Conservation (phyloP, 2,329 filamentous ascomycete species). For the Colletotrichum sp. region DNA sequence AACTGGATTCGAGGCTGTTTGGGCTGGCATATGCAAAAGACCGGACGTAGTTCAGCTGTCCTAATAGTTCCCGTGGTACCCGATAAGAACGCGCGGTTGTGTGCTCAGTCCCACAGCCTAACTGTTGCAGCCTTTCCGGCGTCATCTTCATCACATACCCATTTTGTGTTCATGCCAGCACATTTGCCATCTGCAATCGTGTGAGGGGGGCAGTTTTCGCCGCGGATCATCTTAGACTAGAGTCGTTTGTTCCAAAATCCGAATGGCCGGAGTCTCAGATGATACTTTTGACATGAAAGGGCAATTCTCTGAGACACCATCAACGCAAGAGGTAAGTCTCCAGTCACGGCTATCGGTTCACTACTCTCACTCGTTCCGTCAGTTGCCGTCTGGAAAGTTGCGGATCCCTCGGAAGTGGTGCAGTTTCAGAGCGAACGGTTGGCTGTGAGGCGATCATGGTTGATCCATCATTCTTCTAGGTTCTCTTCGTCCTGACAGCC, state of each 20-base stretch:
- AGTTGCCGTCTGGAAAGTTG: background rate
- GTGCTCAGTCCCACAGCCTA: background rate
- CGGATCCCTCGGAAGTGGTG: background rate
- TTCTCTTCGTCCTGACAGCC: background rate
- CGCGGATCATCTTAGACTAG: background rate
- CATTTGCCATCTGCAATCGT: background rate
- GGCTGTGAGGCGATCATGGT: background rate
- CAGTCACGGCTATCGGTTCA: background rate
- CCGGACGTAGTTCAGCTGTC: background rate
- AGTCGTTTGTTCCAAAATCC: background rate
- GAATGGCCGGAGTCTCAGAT: background rate
- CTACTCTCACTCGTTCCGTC: background rate
- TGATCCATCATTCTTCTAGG: background rate
- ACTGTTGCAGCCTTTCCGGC: background rate
- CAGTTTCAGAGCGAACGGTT: accelerated
- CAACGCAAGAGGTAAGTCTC: background rate
- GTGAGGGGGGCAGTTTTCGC: accelerated
- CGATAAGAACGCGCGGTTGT: background rate
- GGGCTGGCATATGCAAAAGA: background rate
- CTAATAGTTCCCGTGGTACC: background rate
- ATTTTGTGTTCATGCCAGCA: background rate
- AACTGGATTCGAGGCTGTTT: background rate
- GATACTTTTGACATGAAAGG: background rate
- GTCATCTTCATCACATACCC: background rate
- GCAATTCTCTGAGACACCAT: background rate